Evolutionary conservation across 2,329 filamentous ascomycete species (phyloP).

Genomic region (Anthostomella pinea): DNA sequence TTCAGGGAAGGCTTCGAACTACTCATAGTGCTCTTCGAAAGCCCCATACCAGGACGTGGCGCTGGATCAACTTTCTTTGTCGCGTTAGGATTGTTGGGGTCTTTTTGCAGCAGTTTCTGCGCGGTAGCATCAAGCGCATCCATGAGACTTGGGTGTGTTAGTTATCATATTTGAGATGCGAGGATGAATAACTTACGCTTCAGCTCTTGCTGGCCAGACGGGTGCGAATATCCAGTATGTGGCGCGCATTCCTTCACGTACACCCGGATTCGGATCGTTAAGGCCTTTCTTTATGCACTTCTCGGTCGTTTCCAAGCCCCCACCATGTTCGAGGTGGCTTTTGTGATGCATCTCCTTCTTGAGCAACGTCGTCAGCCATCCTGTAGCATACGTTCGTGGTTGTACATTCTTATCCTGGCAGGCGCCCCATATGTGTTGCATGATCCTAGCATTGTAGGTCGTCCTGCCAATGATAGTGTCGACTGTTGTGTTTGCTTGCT

Average conservation of each 20-base stretch:
- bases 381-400: constrained; percentile 72
- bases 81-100: constrained; percentile 76
- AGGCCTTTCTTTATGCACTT: constrained; percentile 88
- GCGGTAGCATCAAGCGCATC: constrained; percentile 73
- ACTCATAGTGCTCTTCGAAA: constrained; percentile 62
- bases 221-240: constrained; percentile 82
- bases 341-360: constrained; percentile 77
- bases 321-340: constrained; percentile 76
- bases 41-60: constrained; percentile 55
- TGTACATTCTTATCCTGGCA: constrained; percentile 93
- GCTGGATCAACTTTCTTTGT: constrained; percentile 52
- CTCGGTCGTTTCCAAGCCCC: constrained; percentile 78
- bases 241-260: constrained; percentile 79
- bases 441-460: constrained; percentile 74
- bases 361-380: constrained; percentile 82
- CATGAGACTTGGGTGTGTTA: constrained; percentile 61
- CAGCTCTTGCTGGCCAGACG: constrained; percentile 75
- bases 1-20: constrained; percentile 65
- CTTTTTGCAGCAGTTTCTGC: constrained; percentile 76
- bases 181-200: constrained; percentile 53
- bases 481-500: constrained; percentile 79
- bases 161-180: constrained; percentile 2
- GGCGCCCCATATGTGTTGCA: constrained; percentile 81
- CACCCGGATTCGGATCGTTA: constrained; percentile 83
- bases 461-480: constrained; percentile 75